These are phyloP conservation scores for Tetrapisispora namnaoensis DNA, from an alignment of 805 yeast genomes.

Conservation along the genomic window DNA sequence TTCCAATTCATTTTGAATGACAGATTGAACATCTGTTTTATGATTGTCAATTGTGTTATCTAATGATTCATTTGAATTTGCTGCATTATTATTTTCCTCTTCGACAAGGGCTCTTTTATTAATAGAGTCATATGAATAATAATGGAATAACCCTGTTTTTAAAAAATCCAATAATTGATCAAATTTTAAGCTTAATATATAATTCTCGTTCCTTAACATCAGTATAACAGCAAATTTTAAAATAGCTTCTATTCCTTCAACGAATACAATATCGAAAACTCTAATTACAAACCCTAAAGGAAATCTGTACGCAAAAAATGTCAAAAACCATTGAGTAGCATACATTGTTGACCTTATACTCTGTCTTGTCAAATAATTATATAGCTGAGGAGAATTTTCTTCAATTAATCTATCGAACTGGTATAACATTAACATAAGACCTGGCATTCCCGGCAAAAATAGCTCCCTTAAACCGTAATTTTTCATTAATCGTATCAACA, in stretches of 20 bases:
- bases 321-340: constrained; percentile 96
- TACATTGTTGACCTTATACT: constrained; percentile 91
- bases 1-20: constrained; percentile 10
- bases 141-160: constrained; percentile 69
- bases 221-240: constrained; percentile 77
- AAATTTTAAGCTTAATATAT: constrained; percentile 52
- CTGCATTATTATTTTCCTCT: constrained; percentile 10
- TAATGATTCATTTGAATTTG: constrained; percentile 3
- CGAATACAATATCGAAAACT: constrained; percentile 76
- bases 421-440: constrained; percentile 71
- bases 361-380: constrained; percentile 69
- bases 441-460: constrained; percentile 88
- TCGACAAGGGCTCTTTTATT: constrained; percentile 7
- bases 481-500: constrained; percentile 75
- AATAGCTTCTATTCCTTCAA: constrained; percentile 85
- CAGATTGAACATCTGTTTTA: constrained; percentile 9
- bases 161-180: constrained; percentile 69
- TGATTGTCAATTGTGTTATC: not conserved
- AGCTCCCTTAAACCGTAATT: constrained; percentile 70
- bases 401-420: constrained; percentile 87
- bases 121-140: constrained; percentile 40
- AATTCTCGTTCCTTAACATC: constrained; percentile 56
- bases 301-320: constrained; percentile 89
- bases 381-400: constrained; percentile 59
- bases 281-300: constrained; percentile 82